Conservation (phyloP, 2,329 filamentous ascomycete species). For the Penicillium sp. region DNA sequence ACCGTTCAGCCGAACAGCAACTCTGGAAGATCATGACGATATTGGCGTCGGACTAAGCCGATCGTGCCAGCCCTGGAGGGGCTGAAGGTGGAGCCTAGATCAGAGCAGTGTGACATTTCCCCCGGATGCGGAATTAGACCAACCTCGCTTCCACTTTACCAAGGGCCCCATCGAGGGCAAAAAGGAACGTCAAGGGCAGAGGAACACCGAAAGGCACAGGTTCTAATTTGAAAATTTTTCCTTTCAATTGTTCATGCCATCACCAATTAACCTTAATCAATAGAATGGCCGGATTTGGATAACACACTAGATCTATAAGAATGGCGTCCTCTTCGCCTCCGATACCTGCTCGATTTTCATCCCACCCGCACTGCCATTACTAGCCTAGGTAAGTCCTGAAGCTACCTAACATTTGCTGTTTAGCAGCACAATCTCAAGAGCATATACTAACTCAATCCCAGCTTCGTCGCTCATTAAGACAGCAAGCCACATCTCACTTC, state of each 20-base stretch:
- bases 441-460: constrained; percentile 8
- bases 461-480: constrained; percentile 24
- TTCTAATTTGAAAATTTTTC: constrained; percentile 5
- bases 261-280: constrained; percentile 10
- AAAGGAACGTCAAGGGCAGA: constrained; percentile 12
- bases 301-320: constrained; percentile 19
- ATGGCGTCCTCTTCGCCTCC: constrained; percentile 4
- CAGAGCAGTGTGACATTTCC: constrained; percentile 18
- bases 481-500: constrained; percentile 11
- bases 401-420: too few species aligned
- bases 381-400: constrained; percentile 8
- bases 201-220: constrained; percentile 15
- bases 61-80: neutral
- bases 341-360: neutral
- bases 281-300: constrained; percentile 20
- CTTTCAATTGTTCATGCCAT: constrained; percentile 11
- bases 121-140: constrained; percentile 23
- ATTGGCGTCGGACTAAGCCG: neutral
- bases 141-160: constrained; percentile 7
- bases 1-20: neutral
- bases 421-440: neutral
- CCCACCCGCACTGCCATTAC: constrained; percentile 6
- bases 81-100: constrained; percentile 1
- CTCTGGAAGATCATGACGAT: neutral
- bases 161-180: constrained; percentile 10